Evolutionary conservation across 2,329 filamentous ascomycete genomes (phyloP).

Genomic region (Exophiala spinifera): DNA sequence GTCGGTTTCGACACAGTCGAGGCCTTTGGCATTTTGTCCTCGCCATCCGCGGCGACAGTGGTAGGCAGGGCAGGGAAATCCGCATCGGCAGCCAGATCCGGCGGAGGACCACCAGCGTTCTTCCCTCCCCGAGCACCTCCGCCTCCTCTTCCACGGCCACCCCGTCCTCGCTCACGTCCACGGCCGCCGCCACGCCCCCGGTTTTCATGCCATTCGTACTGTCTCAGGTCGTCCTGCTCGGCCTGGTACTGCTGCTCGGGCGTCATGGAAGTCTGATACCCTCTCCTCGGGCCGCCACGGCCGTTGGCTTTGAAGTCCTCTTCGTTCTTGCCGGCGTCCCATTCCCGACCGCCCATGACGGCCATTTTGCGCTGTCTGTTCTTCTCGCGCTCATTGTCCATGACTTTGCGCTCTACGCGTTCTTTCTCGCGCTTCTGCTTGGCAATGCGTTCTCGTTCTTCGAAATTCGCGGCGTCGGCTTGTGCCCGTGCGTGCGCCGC

Average conservation of each 20-base stretch:
- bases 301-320: slow-evolving; percentile 45
- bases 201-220: slow-evolving; percentile 28
- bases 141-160: slow-evolving; percentile 16
- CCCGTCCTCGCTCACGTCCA: slow-evolving; percentile 17
- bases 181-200: slow-evolving; percentile 18
- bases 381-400: slow-evolving; percentile 62
- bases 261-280: slow-evolving; percentile 8
- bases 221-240: slow-evolving; percentile 24
- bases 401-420: slow-evolving; percentile 50
- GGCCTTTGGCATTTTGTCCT: no score
- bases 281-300: slow-evolving; percentile 16
- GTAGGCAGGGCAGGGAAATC: slow-evolving; percentile 29
- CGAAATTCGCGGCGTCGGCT: slow-evolving; percentile 63
- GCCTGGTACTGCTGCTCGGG: slow-evolving; percentile 7
- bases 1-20: not conserved
- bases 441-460: slow-evolving; percentile 60
- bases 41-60: no score
- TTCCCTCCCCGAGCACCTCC: slow-evolving; percentile 7
- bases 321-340: slow-evolving; percentile 61
- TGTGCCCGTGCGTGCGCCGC: slow-evolving; percentile 64
- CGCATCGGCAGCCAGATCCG: slow-evolving; percentile 18
- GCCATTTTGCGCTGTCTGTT: slow-evolving; percentile 59
- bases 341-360: slow-evolving; percentile 57
- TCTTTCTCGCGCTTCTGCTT: slow-evolving; percentile 54
- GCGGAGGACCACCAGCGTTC: slow-evolving; percentile 7